Conservation (phyloP, 1,284 basidiomycete species). For the Ceratobasidium theobromae region DNA sequence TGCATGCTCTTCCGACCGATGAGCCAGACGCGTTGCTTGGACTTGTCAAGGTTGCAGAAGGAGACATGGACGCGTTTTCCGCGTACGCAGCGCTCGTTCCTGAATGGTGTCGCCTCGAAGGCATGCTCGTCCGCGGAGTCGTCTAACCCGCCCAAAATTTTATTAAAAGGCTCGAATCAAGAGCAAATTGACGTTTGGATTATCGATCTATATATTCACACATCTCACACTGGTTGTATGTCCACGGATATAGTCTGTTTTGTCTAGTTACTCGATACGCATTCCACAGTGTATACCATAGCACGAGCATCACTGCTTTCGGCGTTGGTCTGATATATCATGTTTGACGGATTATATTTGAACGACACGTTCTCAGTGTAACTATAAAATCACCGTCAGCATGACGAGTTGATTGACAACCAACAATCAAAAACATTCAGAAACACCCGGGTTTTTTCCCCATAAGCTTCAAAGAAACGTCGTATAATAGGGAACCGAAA, state of each 20-base stretch:
- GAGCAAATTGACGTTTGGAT: not conserved
- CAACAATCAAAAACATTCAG: not conserved
- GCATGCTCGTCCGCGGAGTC: slow-evolving; percentile 65
- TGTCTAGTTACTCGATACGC: not conserved
- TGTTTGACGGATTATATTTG: no score
- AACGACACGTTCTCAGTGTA: no score
- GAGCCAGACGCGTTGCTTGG: slow-evolving; percentile 72
- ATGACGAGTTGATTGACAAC: not conserved
- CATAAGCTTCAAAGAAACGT: slow-evolving; percentile 13
- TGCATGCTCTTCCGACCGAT: slow-evolving; percentile 64
- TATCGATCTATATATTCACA: not conserved
- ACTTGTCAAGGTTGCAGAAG: slow-evolving; percentile 75
- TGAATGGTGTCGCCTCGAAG: slow-evolving; percentile 73
- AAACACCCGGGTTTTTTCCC: slow-evolving; percentile 18
- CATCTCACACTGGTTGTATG: not conserved
- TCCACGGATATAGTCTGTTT: not conserved
- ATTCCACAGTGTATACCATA: not conserved
- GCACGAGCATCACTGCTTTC: not conserved
- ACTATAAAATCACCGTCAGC: not conserved
- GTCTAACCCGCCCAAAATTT: slow-evolving; percentile 43
- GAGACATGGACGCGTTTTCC: slow-evolving; percentile 78
- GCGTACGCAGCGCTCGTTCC: slow-evolving; percentile 81
- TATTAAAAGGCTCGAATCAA: not conserved
- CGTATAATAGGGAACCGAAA: slow-evolving; percentile 28
- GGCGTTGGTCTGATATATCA: not conserved